Base-by-base conservation (phyloP, 2,329 filamentous ascomycete genomes). In the Madurella fahalii region DNA sequence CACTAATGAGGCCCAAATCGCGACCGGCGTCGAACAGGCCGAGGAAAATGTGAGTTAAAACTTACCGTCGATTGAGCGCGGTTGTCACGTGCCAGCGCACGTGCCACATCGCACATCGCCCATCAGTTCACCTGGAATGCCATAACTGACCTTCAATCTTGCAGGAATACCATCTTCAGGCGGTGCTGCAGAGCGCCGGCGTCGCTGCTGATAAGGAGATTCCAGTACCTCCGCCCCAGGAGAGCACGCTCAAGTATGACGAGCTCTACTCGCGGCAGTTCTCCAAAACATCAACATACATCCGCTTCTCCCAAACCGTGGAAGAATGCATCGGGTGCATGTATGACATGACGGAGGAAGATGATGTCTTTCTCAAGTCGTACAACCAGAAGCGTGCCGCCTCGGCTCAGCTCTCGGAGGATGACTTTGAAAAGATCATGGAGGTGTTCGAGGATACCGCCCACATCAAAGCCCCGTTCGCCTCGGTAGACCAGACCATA, bases 241-340 rank as follows among this genome's bases (percentile, higher is more conserved):
- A 84, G 72, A 84, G 81, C 65, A 74, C 78, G 61, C 77, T 93
- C 72, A 83, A 90, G 72, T 99, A 96, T 85, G 90, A 95, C 72
- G 83, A 87, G 66, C 82, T 96, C 64, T 97, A 97, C 69, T 83
- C 87, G 47, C 84, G 82, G 61, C 77, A 78, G 54, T 96, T 93
- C 73, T 82, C 85, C 66, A 87, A 95, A 71, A 91, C 94, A 50
- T 85, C 86, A 58, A 94, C 92, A 58, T 97, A 97, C 73, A 96
- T 99, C 69, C 90, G 93, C 61, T 97, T 95, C 75, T 97, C 94
- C 61, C 93, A 95, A 63, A 99, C 94, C 2, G 93, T 99, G 58
- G 94, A 99, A 74, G 94, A 99, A 73, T 95, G 88, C 65, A 87
- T 90, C 67, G 89, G 89, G 65, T 89, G 87, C 69, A 83, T 86